phyloP scores from a whole-genome alignment of 106 monocot genomes.

The Dendrobium catenatum region DNA sequence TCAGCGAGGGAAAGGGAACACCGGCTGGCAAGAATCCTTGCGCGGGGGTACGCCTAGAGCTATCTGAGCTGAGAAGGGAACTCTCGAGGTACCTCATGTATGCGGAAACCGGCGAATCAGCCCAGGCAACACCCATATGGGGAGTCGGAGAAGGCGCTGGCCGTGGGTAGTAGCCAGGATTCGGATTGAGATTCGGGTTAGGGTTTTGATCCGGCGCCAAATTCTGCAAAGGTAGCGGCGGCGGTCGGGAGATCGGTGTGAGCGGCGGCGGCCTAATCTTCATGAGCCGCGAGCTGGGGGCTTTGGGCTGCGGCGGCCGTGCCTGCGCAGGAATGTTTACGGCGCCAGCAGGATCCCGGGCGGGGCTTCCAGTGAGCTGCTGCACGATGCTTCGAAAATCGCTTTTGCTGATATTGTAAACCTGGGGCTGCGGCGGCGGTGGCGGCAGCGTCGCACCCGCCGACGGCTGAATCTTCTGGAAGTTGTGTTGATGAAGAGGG shows the following conservation, averaged over 20 bases:
- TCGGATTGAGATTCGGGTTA: constrained; percentile 2
- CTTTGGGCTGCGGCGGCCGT: constrained; percentile 26
- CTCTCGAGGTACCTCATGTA: constrained; percentile 75
- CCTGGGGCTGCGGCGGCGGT: constrained; percentile 39
- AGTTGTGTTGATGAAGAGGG: constrained; percentile 19
- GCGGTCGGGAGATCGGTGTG: constrained; percentile 28
- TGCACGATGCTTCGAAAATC: constrained; percentile 49
- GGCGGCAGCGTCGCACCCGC: not conserved
- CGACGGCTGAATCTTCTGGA: not conserved
- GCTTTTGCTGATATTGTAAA: constrained; percentile 78
- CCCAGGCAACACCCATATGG: constrained; percentile 2
- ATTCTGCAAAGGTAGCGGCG: constrained; percentile 12
- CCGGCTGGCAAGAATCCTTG: constrained; percentile 8
- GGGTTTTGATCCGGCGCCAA: constrained; percentile 17
- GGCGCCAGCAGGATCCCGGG: constrained; percentile 22
- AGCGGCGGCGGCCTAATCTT: constrained; percentile 73
- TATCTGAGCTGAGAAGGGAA: constrained; percentile 38
- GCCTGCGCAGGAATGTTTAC: constrained; percentile 9
- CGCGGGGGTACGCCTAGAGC: not conserved
- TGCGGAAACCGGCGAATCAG: constrained; percentile 59
- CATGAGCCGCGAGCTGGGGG: constrained; percentile 49
- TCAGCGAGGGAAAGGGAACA: constrained; percentile 17
- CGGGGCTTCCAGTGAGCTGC: constrained; percentile 74
- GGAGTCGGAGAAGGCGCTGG: constrained; percentile 4
- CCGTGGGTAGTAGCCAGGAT: constrained; percentile 2